Conservation (phyloP, 192 early-diverging fungal species). For the Entrophospora sp. region DNA sequence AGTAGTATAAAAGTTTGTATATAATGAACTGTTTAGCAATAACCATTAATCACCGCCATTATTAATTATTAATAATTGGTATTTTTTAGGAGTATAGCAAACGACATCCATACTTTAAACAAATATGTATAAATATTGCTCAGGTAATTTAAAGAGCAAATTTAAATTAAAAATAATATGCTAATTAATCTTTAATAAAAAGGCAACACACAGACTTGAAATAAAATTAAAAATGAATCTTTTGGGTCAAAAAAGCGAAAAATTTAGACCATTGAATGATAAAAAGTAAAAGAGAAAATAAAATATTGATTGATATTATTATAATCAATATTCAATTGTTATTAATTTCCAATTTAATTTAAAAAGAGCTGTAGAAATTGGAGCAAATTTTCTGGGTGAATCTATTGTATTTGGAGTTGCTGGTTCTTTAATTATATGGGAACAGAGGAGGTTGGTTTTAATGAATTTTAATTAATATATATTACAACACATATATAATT, state of each 20-base stretch:
- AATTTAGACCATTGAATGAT: constrained; percentile 71
- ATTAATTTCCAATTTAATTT: not conserved
- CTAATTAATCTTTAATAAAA: not conserved
- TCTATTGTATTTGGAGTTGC: constrained; percentile 71
- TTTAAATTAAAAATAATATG: not conserved
- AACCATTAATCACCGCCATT: too few species aligned
- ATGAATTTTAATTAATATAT: not conserved
- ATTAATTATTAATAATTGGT: too few species aligned
- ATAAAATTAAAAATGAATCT: constrained; percentile 78
- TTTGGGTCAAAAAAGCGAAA: constrained; percentile 64
- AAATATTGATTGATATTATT: not conserved
- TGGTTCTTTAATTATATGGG: constrained; percentile 57
- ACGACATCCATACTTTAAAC: constrained; percentile 49
- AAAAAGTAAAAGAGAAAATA: constrained; percentile 40
- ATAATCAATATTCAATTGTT: not conserved
- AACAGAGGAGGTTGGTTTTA: constrained; percentile 53
- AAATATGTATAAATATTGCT: constrained; percentile 67
- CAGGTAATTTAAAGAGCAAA: constrained; percentile 34
- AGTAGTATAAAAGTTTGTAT: too few species aligned
- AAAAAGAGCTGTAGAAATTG: constrained; percentile 64
- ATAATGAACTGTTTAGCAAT: too few species aligned
- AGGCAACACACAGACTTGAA: constrained; percentile 63
- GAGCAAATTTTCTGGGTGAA: constrained; percentile 74
- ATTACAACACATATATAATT: not conserved
- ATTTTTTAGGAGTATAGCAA: constrained; percentile 32